Evolutionary conservation across 2,329 filamentous ascomycete genomes (phyloP).

Genomic region (Nemania sp.): DNA sequence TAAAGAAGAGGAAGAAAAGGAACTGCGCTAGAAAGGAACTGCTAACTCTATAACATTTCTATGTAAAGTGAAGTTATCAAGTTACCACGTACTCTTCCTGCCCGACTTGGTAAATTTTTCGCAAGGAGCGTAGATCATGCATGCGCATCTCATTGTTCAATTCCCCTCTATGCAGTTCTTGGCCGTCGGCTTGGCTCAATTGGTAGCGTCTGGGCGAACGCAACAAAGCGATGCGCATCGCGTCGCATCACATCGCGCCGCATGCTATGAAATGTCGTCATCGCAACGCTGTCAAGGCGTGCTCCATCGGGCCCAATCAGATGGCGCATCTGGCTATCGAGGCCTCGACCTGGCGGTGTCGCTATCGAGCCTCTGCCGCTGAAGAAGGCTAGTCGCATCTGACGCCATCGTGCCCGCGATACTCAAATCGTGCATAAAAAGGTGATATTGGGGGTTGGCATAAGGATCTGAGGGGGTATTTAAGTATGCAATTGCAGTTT

Average conservation of each 20-base stretch:
- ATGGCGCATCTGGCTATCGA: not conserved
- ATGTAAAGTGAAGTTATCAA: too few species aligned
- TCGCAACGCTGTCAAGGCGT: slow-evolving; percentile 25
- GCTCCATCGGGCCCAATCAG: slow-evolving; percentile 22
- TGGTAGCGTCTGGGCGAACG: too few species aligned
- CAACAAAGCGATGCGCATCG: too few species aligned
- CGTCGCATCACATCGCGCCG: not conserved
- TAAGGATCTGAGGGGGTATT: not conserved
- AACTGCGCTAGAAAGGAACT: too few species aligned
- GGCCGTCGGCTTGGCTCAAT: too few species aligned
- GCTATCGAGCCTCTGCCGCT: slow-evolving; percentile 2
- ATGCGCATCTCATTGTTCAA: too few species aligned
- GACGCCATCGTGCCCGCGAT: slow-evolving; percentile 15
- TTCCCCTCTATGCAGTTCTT: too few species aligned
- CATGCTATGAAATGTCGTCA: slow-evolving; percentile 23
- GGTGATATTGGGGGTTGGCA: not conserved
- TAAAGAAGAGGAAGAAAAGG: too few species aligned
- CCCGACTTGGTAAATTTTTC: too few species aligned
- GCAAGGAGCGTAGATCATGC: too few species aligned
- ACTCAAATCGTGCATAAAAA: not conserved
- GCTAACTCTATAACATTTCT: too few species aligned
- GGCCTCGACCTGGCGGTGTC: not conserved
- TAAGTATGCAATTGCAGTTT: not conserved
- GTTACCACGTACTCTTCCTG: too few species aligned
- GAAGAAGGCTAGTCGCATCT: slow-evolving; percentile 7